Evolutionary conservation across 495 filamentous ascomycete species (phyloP).

Genomic region (Aspergillus homomorphus): DNA sequence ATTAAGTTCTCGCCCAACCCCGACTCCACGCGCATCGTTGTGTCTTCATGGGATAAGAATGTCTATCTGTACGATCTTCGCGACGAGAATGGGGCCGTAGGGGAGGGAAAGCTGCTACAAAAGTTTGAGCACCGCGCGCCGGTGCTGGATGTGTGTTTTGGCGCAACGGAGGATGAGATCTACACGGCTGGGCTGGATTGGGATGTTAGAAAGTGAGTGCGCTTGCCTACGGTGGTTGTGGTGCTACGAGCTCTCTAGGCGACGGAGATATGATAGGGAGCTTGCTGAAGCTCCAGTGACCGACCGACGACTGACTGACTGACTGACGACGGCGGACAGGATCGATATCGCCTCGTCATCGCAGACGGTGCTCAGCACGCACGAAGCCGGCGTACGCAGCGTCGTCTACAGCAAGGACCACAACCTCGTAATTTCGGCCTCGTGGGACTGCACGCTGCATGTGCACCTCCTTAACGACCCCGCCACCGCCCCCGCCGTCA

Average conservation of each 20-base stretch:
- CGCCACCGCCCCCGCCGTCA: constrained; percentile 48
- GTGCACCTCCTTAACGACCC: constrained; percentile 62
- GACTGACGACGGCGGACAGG: constrained; percentile 38
- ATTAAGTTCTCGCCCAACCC: constrained; percentile 77
- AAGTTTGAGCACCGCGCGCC: constrained; percentile 82
- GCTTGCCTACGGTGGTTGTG: neutral
- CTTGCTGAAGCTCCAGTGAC: neutral
- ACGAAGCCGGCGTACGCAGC: constrained; percentile 72
- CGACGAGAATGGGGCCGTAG: constrained; percentile 52
- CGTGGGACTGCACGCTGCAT: constrained; percentile 90
- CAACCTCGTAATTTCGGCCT: constrained; percentile 78
- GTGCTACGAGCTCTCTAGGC: no score
- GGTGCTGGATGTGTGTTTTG: constrained; percentile 89
- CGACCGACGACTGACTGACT: neutral
- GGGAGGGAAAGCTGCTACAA: constrained; percentile 59
- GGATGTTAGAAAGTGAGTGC: constrained; percentile 68
- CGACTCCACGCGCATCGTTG: constrained; percentile 64
- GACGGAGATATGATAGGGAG: no score
- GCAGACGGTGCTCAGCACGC: constrained; percentile 72
- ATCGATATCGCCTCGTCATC: constrained; percentile 69
- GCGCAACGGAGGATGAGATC: constrained; percentile 70
- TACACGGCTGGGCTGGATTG: constrained; percentile 84
- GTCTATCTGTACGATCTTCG: constrained; percentile 85
- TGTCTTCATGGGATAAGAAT: constrained; percentile 92
- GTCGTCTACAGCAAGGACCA: constrained; percentile 78